Evolutionary conservation across 2,329 filamentous ascomycete genomes (phyloP), one percentile per base, ranked within the genome.

Genomic region (Exophiala lecanii-corni): DNA sequence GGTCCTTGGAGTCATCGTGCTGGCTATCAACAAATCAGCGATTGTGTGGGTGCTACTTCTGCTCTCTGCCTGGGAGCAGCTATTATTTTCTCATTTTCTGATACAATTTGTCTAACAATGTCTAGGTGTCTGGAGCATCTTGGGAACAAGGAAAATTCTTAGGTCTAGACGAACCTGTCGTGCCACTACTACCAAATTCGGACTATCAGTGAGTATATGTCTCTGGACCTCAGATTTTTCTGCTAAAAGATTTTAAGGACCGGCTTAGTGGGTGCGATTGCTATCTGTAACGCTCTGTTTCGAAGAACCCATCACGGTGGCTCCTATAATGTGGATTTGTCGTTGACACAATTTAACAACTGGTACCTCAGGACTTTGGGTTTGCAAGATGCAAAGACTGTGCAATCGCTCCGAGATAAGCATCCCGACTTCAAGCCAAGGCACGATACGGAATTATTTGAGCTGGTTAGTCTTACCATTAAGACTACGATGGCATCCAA

Each of bases 11-110:
- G 59, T 2, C 57, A 63, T 38, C 59, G 71, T 1, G 65, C 67
- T 1, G 72, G 71, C 2, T 75, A 71, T 70, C 69, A 73, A 57
- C 70, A 74, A 53, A 70, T 74, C 37, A 67, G 66, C 31, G 67
- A 71, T 62, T 62, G 68, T 47, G 6, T 65, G 61, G 17, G 30
- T 32, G 5, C 6, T 13, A 16, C n/a, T n/a, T n/a, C n/a, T n/a
- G n/a, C n/a, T n/a, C n/a, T n/a, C n/a, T n/a, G n/a, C n/a, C n/a
- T n/a, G n/a, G n/a, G n/a, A n/a, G n/a, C n/a, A 28, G n/a, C 25
- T 6, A 13, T 32, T 6, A 12, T 13, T 5, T 32, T 6, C n/a
- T 32, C 30, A 6, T 7, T 13, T 32, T 13, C 30, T 13, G n/a
- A 16, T 9, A 28, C 12, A 5, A 13, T 32, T 6, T 32, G n/a